These are phyloP conservation scores for Colletotrichum lini DNA, from an alignment of 2,329 filamentous ascomycete species.

Conservation along the genomic window DNA sequence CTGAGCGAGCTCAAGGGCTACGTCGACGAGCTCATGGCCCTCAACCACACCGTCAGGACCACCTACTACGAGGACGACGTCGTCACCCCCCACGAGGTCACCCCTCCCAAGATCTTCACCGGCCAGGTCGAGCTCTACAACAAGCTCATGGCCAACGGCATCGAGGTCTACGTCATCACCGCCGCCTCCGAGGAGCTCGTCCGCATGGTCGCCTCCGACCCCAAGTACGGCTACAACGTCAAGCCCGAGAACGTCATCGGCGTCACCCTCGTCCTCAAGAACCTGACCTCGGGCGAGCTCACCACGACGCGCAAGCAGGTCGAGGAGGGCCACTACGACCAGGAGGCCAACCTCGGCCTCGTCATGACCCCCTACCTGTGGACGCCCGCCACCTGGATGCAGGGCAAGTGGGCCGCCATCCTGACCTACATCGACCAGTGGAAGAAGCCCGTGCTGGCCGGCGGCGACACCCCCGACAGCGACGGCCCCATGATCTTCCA, in stretches of 20 bases:
- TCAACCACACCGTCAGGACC: slow-evolving; percentile 54
- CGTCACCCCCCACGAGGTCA: slow-evolving; percentile 48
- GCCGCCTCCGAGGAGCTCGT: slow-evolving; percentile 61
- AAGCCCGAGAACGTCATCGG: slow-evolving; percentile 60
- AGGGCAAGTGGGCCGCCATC: slow-evolving; percentile 61
- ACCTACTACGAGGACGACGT: slow-evolving; percentile 54
- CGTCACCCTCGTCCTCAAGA: slow-evolving; percentile 55
- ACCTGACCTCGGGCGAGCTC: slow-evolving; percentile 48
- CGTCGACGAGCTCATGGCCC: slow-evolving; percentile 62
- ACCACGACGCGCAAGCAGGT: slow-evolving; percentile 59
- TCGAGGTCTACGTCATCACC: slow-evolving; percentile 58
- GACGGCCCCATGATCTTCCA: slow-evolving; percentile 62
- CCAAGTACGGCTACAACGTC: slow-evolving; percentile 62
- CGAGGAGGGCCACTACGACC: slow-evolving; percentile 52
- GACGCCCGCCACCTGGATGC: slow-evolving; percentile 60
- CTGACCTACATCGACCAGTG: slow-evolving; percentile 59
- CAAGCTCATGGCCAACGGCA: slow-evolving; percentile 58
- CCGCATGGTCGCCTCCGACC: slow-evolving; percentile 61
- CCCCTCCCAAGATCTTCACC: slow-evolving; percentile 54
- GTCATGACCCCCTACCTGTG: slow-evolving; percentile 58
- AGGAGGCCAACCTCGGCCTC: slow-evolving; percentile 55
- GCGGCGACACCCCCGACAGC: slow-evolving; percentile 59
- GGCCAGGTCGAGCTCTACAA: slow-evolving; percentile 61
- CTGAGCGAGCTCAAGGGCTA: slow-evolving; percentile 62
- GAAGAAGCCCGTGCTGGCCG: slow-evolving; percentile 59